phyloP scores from a whole-genome alignment of 2,329 filamentous ascomycete species.

The Spiromastix sp. region DNA sequence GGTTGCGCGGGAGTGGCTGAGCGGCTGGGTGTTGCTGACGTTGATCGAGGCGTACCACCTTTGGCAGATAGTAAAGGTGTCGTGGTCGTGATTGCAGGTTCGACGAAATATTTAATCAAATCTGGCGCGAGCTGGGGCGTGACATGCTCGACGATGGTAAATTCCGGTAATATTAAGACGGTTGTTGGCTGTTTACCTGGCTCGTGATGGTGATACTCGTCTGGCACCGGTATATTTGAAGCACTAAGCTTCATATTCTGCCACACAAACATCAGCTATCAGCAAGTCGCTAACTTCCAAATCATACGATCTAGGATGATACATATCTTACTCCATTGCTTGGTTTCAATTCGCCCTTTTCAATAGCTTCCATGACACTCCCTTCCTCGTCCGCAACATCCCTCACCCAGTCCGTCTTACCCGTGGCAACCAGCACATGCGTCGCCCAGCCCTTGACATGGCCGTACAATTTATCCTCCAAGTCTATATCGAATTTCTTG shows the following conservation, averaged over 20 bases:
- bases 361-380: constrained; percentile 70
- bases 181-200: constrained; percentile 57
- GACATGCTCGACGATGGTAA: constrained; percentile 73
- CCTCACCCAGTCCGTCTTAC: constrained; percentile 87
- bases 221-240: constrained; percentile 76
- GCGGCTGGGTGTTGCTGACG: constrained; percentile 5
- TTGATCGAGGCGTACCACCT: constrained; percentile 1
- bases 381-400: constrained; percentile 82
- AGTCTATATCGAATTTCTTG: constrained; percentile 60
- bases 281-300: neutral
- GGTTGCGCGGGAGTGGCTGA: constrained; percentile 6
- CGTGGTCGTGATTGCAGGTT: constrained; percentile 61
- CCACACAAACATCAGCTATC: neutral
- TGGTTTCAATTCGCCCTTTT: constrained; percentile 30
- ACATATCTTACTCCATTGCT: constrained; percentile 30
- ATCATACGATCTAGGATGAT: neutral
- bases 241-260: constrained; percentile 84
- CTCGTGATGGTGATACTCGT: constrained; percentile 48
- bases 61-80: constrained; percentile 40
- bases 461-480: constrained; percentile 71
- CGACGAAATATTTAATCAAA: constrained; percentile 60
- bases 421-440: constrained; percentile 86
- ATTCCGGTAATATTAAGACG: constrained; percentile 74
- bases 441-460: constrained; percentile 78
- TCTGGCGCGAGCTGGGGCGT: constrained; percentile 62